phyloP scores from a whole-genome alignment of 345 rosid species.

The Syzygium aqueum region DNA sequence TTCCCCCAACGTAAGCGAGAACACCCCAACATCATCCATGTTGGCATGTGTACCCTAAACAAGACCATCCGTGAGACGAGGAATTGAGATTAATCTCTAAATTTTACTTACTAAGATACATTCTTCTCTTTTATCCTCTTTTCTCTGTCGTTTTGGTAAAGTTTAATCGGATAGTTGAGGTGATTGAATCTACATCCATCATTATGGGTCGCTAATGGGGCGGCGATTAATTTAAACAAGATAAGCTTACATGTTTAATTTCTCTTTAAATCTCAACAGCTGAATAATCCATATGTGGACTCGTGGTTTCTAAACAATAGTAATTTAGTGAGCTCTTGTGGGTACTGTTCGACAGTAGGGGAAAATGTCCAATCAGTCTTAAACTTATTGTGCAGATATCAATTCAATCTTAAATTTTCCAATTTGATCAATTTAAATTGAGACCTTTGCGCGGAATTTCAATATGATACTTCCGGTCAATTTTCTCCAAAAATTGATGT shows the following conservation, averaged over 20 bases:
- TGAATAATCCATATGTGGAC: neutral
- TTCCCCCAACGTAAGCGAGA: neutral
- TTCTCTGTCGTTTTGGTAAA: neutral
- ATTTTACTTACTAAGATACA: neutral
- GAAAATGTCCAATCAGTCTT: too few species aligned
- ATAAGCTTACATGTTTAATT: neutral
- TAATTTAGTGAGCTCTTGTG: neutral
- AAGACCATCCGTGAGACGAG: too few species aligned
- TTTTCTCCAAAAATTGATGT: too few species aligned
- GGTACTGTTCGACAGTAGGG: neutral
- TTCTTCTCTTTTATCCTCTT: neutral
- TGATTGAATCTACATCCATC: neutral
- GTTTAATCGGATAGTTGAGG: neutral
- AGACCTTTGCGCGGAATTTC: neutral
- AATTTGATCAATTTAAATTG: neutral
- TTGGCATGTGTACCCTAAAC: neutral
- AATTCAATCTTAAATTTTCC: neutral
- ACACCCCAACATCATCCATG: neutral
- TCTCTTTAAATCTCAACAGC: neutral
- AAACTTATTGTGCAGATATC: neutral
- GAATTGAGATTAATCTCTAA: neutral
- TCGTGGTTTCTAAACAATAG: neutral
- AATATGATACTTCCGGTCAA: too few species aligned
- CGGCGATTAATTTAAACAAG: too few species aligned
- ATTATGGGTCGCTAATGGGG: neutral